These are phyloP conservation scores for Salix exigua DNA, from an alignment of 345 rosid genomes.

Conservation along the genomic window DNA sequence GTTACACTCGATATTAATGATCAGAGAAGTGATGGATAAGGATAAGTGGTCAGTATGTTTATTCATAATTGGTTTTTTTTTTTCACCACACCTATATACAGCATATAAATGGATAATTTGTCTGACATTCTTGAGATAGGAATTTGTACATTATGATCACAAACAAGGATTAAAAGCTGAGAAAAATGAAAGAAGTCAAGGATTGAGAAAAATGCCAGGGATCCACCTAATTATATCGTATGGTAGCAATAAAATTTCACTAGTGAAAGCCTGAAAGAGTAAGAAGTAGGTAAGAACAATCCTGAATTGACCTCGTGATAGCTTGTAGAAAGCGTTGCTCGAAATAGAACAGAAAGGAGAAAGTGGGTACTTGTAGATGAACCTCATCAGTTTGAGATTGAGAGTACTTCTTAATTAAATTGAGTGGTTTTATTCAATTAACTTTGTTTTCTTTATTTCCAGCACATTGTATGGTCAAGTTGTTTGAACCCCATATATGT, in stretches of 20 bases:
- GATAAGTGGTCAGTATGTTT: constrained; percentile 45
- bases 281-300: neutral
- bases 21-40: constrained; percentile 46
- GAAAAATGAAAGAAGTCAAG: no score
- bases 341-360: neutral
- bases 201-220: neutral
- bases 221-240: neutral
- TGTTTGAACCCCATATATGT: neutral
- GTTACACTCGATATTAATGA: constrained; percentile 42
- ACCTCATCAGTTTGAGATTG: neutral
- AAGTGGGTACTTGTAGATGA: neutral
- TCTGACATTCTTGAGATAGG: neutral
- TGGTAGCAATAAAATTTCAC: no score
- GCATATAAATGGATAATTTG: neutral
- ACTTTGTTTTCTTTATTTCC: neutral
- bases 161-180: neutral
- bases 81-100: neutral
- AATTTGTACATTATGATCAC: neutral
- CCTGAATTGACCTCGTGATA: neutral
- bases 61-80: neutral
- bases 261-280: neutral
- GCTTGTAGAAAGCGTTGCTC: neutral
- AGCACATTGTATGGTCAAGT: neutral
- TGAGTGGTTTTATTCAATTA: no score
- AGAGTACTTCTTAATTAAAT: neutral